phyloP scores from a whole-genome alignment of 2,329 filamentous ascomycete genomes.

The Alternaria triticimaculans region DNA sequence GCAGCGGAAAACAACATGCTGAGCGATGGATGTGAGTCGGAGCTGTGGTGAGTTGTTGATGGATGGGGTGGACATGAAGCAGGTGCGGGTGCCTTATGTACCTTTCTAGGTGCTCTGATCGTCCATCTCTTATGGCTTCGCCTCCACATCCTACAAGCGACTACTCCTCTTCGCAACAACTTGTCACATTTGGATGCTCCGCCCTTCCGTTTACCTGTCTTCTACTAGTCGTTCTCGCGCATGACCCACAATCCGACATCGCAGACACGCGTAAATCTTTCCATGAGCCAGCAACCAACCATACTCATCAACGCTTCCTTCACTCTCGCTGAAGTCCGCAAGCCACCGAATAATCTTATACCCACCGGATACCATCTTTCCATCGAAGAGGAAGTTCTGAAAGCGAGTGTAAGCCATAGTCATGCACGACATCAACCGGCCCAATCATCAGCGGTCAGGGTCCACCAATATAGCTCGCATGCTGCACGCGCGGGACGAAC shows the following conservation, averaged over 20 bases:
- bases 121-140: not conserved
- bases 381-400: not conserved
- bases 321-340: not conserved
- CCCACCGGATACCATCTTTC: not conserved
- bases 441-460: not conserved
- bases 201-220: not conserved
- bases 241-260: not conserved
- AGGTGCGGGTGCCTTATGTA: not conserved
- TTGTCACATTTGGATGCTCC: no score
- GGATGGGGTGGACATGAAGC: not conserved
- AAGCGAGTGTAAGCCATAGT: not conserved
- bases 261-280: not conserved
- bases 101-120: not conserved
- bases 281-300: not conserved
- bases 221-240: not conserved
- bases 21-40: rapidly evolving
- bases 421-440: not conserved
- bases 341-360: not conserved
- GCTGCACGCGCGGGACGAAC: not conserved
- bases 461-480: not conserved
- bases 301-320: not conserved
- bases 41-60: not conserved
- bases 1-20: not conserved
- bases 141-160: not conserved
- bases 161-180: no score